Conservation (phyloP, 345 rosid genomes). For the Bruguiera sexangula region DNA sequence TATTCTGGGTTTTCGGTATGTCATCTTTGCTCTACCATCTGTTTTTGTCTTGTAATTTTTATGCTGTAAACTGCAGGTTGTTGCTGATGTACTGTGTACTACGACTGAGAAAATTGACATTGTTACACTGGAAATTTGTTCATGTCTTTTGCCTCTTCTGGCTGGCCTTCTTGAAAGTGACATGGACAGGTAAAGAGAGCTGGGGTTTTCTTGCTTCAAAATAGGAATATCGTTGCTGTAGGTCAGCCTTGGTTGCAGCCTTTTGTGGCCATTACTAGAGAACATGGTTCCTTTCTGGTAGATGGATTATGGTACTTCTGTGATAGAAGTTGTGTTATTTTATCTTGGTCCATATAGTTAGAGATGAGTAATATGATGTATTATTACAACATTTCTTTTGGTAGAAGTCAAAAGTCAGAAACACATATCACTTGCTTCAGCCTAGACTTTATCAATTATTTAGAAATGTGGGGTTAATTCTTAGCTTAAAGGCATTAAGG, state of each 20-base stretch:
- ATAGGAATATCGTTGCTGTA: neutral
- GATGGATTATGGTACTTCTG: no score
- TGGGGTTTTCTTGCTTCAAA: neutral
- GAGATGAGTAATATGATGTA: no score
- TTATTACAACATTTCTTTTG: no score
- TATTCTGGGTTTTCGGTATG: neutral
- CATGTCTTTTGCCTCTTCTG: constrained; percentile 82
- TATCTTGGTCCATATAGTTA: no score
- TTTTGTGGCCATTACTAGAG: neutral
- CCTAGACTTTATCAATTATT: no score
- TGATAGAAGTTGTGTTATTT: no score
- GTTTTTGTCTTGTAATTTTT: neutral
- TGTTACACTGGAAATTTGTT: constrained; percentile 73
- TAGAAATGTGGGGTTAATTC: no score
- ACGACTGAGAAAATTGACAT: constrained; percentile 63
- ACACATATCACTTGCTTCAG: no score
- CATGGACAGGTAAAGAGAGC: constrained; percentile 67
- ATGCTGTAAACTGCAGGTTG: constrained; percentile 52
- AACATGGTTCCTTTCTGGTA: neutral
- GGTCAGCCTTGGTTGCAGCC: neutral
- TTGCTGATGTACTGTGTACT: constrained; percentile 72
- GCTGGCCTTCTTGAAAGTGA: constrained; percentile 70
- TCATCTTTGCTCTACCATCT: neutral
- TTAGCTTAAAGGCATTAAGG: no score
- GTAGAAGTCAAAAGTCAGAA: no score